Evolutionary conservation across 345 rosid genomes (phyloP).

Genomic region (Brassica juncea): DNA sequence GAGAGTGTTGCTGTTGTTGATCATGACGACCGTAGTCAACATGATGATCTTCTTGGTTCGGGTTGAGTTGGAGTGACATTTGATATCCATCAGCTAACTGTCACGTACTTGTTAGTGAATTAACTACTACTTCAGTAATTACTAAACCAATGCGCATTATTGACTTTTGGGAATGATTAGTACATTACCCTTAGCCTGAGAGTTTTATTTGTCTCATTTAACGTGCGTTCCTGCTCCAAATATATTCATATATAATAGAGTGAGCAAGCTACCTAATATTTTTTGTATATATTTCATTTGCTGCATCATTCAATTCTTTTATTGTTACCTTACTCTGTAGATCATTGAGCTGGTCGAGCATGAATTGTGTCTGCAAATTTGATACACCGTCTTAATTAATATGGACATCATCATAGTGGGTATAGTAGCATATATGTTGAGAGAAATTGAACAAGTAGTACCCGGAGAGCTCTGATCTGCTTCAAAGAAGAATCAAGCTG

Average conservation of each 20-base stretch:
- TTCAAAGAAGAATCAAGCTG: slow-evolving; percentile 90
- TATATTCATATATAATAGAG: neutral
- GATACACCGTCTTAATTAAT: neutral
- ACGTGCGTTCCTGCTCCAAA: slow-evolving; percentile 64
- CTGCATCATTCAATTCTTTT: neutral
- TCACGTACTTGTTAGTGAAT: slow-evolving; percentile 10
- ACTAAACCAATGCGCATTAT: neutral
- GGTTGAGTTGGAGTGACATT: slow-evolving; percentile 63
- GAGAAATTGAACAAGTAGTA: slow-evolving; percentile 31
- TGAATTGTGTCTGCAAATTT: slow-evolving; percentile 67
- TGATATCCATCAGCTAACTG: slow-evolving; percentile 94
- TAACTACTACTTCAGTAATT: neutral
- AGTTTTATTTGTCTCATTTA: slow-evolving; percentile 73
- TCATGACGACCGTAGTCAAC: slow-evolving; percentile 57
- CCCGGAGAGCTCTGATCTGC: slow-evolving; percentile 86
- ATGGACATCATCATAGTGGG: neutral
- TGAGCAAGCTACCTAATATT: neutral
- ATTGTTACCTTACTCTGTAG: slow-evolving; percentile 74
- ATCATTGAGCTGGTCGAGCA: slow-evolving; percentile 94
- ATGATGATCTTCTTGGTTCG: slow-evolving; percentile 58
- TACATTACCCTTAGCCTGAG: slow-evolving; percentile 73
- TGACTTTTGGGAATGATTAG: neutral
- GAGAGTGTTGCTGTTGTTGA: slow-evolving; percentile 49
- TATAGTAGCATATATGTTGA: neutral
- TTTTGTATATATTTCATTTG: neutral